These are phyloP conservation scores for Odontarrhena argentea DNA, from an alignment of 345 rosid genomes.

Conservation along the genomic window DNA sequence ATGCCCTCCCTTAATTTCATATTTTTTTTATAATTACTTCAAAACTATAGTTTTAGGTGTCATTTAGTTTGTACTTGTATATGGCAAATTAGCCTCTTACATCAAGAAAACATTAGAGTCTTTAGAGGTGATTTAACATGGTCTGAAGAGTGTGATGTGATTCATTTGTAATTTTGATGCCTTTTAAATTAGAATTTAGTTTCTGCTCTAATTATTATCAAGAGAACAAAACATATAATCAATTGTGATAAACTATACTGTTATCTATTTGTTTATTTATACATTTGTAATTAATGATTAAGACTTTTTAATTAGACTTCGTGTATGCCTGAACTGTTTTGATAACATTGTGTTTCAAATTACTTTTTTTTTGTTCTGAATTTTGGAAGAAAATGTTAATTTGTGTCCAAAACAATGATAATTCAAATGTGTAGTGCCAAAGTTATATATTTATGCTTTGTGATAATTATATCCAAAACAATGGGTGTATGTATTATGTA, in stretches of 20 bases:
- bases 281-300: no score
- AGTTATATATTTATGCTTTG: no score
- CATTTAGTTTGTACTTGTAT: conserved; percentile 7
- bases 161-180: background rate
- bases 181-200: background rate
- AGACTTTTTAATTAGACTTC: no score
- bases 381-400: no score
- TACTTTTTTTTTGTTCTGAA: no score
- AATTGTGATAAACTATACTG: no score
- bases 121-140: background rate
- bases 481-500: background rate
- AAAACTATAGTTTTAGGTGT: background rate
- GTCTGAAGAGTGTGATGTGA: background rate
- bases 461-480: no score
- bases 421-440: no score
- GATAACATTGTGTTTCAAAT: no score
- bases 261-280: no score
- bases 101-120: background rate
- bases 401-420: no score
- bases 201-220: conserved; percentile 3
- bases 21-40: background rate
- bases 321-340: no score
- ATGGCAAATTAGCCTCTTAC: conserved; percentile 10
- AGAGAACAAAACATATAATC: background rate
- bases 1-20: conserved; percentile 20